phyloP scores from a whole-genome alignment of 495 filamentous ascomycete genomes.

The Rhypophila decipiens region DNA sequence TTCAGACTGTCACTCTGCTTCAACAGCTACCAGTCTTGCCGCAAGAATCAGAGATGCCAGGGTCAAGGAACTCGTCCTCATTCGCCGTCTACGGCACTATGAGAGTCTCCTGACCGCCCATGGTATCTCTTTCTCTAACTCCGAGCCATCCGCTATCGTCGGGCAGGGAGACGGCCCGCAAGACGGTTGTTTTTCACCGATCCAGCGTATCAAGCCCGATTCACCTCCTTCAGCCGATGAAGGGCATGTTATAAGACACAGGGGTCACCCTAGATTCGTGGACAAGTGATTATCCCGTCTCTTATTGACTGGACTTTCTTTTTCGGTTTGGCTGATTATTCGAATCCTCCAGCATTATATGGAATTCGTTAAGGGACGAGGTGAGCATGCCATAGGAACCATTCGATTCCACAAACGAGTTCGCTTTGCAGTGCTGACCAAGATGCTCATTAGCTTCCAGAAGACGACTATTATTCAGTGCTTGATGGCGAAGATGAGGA shows the following conservation, averaged over 20 bases:
- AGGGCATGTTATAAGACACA: background rate
- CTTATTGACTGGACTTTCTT: too few relatives aligned
- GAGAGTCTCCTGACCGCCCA: background rate
- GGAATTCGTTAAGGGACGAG: background rate
- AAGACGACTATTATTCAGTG: too few relatives aligned
- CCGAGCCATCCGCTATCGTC: background rate
- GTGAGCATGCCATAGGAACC: too few relatives aligned
- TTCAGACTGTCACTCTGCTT: background rate
- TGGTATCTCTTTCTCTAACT: background rate
- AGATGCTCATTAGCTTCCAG: too few relatives aligned
- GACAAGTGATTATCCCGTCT: background rate
- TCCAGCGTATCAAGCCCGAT: too few relatives aligned
- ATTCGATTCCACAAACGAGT: too few relatives aligned
- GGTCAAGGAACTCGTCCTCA: too few relatives aligned
- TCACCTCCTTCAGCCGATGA: too few relatives aligned
- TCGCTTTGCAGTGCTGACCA: too few relatives aligned
- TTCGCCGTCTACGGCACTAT: background rate
- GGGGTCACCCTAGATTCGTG: conserved; percentile 1
- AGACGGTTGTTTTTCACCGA: background rate
- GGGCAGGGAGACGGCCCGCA: background rate
- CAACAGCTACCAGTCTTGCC: background rate
- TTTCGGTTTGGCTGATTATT: too few relatives aligned
- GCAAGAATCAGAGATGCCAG: too few relatives aligned
- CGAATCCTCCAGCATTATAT: background rate
- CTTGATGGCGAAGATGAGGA: too few relatives aligned